Conservation (phyloP, 2,329 filamentous ascomycete genomes). For the Incumbomyces lentus region DNA sequence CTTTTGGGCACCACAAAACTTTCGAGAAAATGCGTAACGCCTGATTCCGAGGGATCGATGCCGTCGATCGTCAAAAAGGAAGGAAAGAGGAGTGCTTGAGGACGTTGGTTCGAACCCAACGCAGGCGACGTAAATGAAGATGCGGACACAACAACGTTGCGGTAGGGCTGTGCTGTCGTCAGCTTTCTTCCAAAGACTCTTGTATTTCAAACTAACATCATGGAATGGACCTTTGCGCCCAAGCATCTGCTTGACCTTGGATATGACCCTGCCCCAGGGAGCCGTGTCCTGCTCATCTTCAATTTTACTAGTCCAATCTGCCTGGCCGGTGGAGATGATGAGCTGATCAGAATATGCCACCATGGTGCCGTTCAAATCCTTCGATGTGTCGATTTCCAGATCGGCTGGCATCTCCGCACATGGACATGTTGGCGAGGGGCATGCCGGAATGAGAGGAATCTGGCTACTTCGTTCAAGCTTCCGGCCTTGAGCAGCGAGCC, state of each 20-base stretch:
- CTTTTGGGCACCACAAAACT: slow-evolving; percentile 53
- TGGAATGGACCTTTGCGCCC: slow-evolving; percentile 55
- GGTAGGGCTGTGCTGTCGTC: slow-evolving; percentile 55
- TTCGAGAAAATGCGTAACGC: slow-evolving; percentile 36
- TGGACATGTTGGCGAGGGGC: slow-evolving; percentile 65
- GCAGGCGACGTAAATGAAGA: slow-evolving; percentile 48
- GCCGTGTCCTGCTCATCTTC: slow-evolving; percentile 60
- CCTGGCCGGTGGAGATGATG: slow-evolving; percentile 67
- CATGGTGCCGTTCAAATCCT: slow-evolving; percentile 65
- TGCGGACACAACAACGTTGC: slow-evolving; percentile 67
- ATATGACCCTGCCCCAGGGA: slow-evolving; percentile 40
- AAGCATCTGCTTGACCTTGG: slow-evolving; percentile 58
- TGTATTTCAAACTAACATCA: slow-evolving; percentile 44
- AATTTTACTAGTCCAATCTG: slow-evolving; percentile 74
- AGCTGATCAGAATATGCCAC: slow-evolving; percentile 71
- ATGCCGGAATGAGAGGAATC: slow-evolving; percentile 41
- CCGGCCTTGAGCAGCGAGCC: background rate
- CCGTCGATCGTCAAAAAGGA: slow-evolving; percentile 70
- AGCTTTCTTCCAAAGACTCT: background rate
- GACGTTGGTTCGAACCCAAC: background rate
- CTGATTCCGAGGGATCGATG: slow-evolving; percentile 32
- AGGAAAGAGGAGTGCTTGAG: slow-evolving; percentile 63
- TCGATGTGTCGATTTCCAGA: slow-evolving; percentile 63
- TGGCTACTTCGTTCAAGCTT: slow-evolving; percentile 20
- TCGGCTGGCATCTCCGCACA: slow-evolving; percentile 63